Conservation (phyloP, 305 asterid genomes). For the Fraxinus xanthoxyloides region DNA sequence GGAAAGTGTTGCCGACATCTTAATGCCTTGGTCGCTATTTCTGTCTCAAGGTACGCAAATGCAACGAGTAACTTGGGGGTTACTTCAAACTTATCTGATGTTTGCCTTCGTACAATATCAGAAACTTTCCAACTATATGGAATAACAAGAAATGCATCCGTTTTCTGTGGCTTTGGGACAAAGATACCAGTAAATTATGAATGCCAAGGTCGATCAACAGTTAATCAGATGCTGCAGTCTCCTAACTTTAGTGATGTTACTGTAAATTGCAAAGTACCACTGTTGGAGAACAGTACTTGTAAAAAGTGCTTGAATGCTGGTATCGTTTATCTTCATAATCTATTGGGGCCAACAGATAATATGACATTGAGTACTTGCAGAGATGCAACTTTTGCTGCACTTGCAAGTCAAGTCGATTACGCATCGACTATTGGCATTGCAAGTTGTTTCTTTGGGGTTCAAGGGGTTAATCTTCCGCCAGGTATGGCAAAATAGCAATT, state of each 20-base stretch:
- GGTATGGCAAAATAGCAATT: conserved; percentile 32
- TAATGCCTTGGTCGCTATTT: conserved; percentile 76
- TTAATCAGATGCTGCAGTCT: conserved; percentile 68
- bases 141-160: conserved; percentile 57
- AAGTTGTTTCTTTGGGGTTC: conserved; percentile 86
- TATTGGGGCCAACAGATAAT: conserved; percentile 73
- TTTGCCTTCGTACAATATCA: conserved; percentile 64
- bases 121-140: conserved; percentile 71
- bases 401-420: conserved; percentile 77
- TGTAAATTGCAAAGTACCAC: conserved; percentile 59
- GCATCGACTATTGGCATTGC: conserved; percentile 58
- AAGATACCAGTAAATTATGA: conserved; percentile 77
- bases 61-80: conserved; percentile 66
- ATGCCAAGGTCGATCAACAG: conserved; percentile 76
- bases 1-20: conserved; percentile 87
- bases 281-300: conserved; percentile 52
- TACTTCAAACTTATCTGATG: conserved; percentile 45
- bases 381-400: conserved; percentile 84
- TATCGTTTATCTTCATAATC: conserved; percentile 68
- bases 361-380: conserved; percentile 85
- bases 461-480: conserved; percentile 49
- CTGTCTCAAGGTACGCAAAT: conserved; percentile 75
- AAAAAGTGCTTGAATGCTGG: conserved; percentile 85
- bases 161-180: conserved; percentile 83
- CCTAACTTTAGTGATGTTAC: conserved; percentile 60